Conservation (phyloP, 2,329 filamentous ascomycete genomes). For the Penicillium sp. region DNA sequence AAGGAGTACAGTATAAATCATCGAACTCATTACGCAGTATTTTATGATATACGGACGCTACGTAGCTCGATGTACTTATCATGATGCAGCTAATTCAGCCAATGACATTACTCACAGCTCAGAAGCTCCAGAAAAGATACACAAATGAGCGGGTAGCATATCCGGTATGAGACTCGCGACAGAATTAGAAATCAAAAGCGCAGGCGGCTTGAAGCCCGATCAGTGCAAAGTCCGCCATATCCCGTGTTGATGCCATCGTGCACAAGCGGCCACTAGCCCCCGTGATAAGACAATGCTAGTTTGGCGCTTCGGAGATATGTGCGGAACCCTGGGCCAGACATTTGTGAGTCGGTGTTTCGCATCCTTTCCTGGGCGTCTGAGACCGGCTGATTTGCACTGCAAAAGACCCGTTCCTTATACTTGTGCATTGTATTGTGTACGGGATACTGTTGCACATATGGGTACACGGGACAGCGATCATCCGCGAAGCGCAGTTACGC, state of each 20-base stretch:
- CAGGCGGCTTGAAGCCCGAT: constrained; percentile 18
- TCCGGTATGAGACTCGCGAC: not conserved
- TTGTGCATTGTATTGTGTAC: not conserved
- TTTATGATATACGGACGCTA: not conserved
- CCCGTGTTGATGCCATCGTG: constrained; percentile 23
- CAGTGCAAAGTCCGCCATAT: constrained; percentile 13
- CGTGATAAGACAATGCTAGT: constrained; percentile 3
- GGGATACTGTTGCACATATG: not conserved
- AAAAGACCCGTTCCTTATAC: not conserved
- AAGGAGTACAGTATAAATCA: not conserved
- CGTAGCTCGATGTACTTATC: not conserved
- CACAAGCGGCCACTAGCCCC: constrained; percentile 18
- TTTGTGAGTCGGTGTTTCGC: constrained; percentile 10
- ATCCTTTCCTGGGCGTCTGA: not conserved
- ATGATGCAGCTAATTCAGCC: not conserved
- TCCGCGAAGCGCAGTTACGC: constrained; percentile 24
- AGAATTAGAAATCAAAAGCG: not conserved
- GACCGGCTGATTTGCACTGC: not conserved
- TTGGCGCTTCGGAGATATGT: constrained; percentile 20
- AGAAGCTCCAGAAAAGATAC: not conserved
- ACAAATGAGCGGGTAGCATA: not conserved
- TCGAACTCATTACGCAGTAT: not conserved
- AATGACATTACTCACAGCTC: not conserved
- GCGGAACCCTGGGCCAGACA: not conserved
- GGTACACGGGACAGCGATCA: constrained; percentile 11